Base-by-base conservation (phyloP, 2,329 filamentous ascomycete genomes). In the Sporothrix schenckii region DNA sequence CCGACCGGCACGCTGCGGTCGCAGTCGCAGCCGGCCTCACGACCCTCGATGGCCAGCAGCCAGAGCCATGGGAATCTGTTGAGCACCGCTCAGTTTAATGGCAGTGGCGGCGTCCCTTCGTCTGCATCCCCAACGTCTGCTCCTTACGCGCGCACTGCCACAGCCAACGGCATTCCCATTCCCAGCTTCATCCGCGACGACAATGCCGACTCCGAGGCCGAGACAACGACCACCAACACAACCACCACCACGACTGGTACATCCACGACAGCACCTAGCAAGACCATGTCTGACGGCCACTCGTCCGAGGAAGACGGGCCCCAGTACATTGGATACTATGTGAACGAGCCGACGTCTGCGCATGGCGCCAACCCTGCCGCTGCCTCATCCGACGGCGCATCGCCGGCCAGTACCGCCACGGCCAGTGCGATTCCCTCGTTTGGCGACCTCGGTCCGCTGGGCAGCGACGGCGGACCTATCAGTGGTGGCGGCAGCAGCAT, bases 1-100 rank as follows among this genome's bases (percentile, higher is more conserved):
- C 79, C 83, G 67, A 82, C 86, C 69, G 86, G 87, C 74, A 81
- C 86, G n/a, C 77, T 88, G 72, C 83, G 88, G 73, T 90, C 88
- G 34, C 88, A 90, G 76, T 90, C 88, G n/a, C 88, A 90, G 76
- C 88, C 88, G 30, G 87, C 88, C 2, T 84, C 86, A 47, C 81
- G 86, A 44, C 76, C 76, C 2, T 76, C 80, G 2, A 77, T 80
- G 74, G 72, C 73, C 75, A 78, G 61, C 72, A 78, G 74, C 44
- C 81, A 75, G 71, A 71, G 70, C 16, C 73, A 74, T 21, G 73
- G 71, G 3, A 72, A 41, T n/a, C 54, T 68, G 7, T 19, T 69
- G 39, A 66, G 66, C 4, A 27, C 71, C 6, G 50, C 66, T 4
- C 73, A 73, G 66, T 14, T 71, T 70, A 72, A 73, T 41, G 73